These are phyloP conservation scores for Hirschioporus abietinus DNA, from an alignment of 768 basidiomycete genomes.

Conservation along the genomic window DNA sequence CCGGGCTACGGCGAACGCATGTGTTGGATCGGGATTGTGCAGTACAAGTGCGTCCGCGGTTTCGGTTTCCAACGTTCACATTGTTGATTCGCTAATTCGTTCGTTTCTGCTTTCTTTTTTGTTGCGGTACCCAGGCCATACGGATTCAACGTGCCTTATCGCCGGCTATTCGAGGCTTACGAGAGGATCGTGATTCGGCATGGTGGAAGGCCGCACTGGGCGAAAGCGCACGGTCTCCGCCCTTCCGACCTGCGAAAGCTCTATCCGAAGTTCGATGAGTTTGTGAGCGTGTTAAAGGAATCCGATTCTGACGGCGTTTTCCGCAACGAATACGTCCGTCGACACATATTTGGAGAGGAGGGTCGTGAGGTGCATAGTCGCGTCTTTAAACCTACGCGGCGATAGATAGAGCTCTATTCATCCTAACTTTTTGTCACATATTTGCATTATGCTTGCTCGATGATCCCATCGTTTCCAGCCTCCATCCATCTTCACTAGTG, in stretches of 20 bases:
- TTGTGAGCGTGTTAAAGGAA: conserved; percentile 54
- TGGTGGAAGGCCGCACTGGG: conserved; percentile 92
- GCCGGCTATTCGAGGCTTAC: conserved; percentile 67
- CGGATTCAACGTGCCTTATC: conserved; percentile 77
- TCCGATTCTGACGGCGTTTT: conserved; percentile 77
- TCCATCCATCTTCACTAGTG: not conserved
- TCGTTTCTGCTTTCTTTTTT: not conserved
- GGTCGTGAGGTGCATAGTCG: conserved; percentile 34
- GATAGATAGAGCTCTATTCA: not conserved
- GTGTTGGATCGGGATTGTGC: conserved; percentile 97
- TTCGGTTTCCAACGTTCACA: not conserved
- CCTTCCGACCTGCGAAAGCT: conserved; percentile 56
- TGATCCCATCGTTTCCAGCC: not conserved
- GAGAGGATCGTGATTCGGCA: conserved; percentile 64
- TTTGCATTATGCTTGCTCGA: not conserved
- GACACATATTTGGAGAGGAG: conserved; percentile 73
- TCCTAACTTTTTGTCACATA: not conserved
- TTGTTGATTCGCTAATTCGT: not conserved
- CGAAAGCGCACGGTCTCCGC: conserved; percentile 76
- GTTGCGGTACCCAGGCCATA: conserved; percentile 58
- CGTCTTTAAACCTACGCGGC: conserved; percentile 39
- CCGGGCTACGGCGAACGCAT: conserved; percentile 76
- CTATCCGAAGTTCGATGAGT: conserved; percentile 83
- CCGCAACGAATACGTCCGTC: conserved; percentile 83
- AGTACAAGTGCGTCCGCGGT: conserved; percentile 65